Base-by-base conservation (phyloP, 139 green algal species). In the Deuterostichococcus epilithicus region DNA sequence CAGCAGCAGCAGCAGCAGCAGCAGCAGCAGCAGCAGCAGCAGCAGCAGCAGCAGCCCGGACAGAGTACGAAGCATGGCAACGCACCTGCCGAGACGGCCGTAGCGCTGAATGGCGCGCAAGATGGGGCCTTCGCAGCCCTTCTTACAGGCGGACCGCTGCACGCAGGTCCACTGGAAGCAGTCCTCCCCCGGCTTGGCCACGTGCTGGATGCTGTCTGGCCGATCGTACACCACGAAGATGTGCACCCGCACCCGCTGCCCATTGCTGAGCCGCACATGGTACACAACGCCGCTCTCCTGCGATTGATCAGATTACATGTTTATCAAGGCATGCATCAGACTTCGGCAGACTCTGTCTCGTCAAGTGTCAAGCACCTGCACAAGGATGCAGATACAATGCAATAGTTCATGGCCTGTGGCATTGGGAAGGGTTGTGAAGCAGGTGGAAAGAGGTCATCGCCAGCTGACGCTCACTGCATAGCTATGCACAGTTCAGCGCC, bases 101-200 rank as follows among this genome's bases (percentile, higher is more conserved):
- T 90, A 93, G 42, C 88, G 82, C 75, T 92, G 88, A 33, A 92
- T 89, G 35, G 83, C 72, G 37, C 86, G 76, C 74, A 92, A 70
- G n/a, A 93, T 72, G n/a, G 83, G 82, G 23, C 88, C 88, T 10
- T 72, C 42, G 86, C 87, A 92, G 44, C 82, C 80, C 72, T 83
- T 89, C 69, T 77, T 66, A 76, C 87, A 92, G 42, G 72, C 52
- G 34, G 13, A 6, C 30, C 87, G 80, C 2, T 70, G 44, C 25
- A 92, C 87, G 47, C 81, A 65, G 8, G 34, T 70, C 87, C 78
- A 83, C 42, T 66, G 59, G 72, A 76, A 83, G 30, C 45, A 20
- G 37, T 63, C 52, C 52, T 38, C 18, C 30, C 30, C 32, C 37
- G 72, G 44, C 52, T 72, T 37, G 52, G 30, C 20, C 59, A 5